phyloP scores from a whole-genome alignment of 257 asterid species.

The Anisodus acutangulus region DNA sequence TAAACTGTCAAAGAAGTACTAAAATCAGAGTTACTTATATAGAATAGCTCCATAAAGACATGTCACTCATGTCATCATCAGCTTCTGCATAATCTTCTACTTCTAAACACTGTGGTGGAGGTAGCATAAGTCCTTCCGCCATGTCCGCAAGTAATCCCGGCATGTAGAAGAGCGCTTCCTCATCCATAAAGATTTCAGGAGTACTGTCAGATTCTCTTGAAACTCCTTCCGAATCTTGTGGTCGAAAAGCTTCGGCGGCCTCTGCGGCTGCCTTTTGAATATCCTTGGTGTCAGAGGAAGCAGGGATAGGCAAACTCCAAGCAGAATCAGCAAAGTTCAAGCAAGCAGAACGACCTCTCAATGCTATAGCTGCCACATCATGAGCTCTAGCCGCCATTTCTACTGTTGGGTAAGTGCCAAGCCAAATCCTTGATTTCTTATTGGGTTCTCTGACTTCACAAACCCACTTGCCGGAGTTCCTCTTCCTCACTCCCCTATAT shows the following conservation, averaged over 20 bases:
- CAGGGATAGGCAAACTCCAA: constrained; percentile 58
- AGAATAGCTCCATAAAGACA: constrained; percentile 57
- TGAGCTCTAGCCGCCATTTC: constrained; percentile 81
- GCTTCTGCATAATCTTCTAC: constrained; percentile 38
- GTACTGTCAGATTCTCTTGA: background rate
- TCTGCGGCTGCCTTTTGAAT: constrained; percentile 60
- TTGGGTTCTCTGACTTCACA: constrained; percentile 67
- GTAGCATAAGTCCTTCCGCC: constrained; percentile 64
- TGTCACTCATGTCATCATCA: constrained; percentile 33
- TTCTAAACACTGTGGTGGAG: constrained; percentile 45
- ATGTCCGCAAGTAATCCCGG: constrained; percentile 45
- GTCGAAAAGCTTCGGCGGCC: constrained; percentile 58
- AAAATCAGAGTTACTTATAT: constrained; percentile 17
- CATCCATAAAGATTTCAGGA: constrained; percentile 41
- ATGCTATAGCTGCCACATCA: constrained; percentile 68
- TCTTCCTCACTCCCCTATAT: constrained; percentile 57
- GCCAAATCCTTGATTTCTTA: constrained; percentile 68
- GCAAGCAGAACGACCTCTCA: constrained; percentile 63
- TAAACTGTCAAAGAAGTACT: too few relatives aligned
- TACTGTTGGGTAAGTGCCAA: constrained; percentile 61
- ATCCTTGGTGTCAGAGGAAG: constrained; percentile 50
- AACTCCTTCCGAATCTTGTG: background rate
- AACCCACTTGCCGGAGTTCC: constrained; percentile 68
- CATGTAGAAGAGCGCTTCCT: constrained; percentile 54
- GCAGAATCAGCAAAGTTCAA: constrained; percentile 69